Percentiles rank a stretch among this genome's conserved stretches.
Evolutionary conservation across 2,329 filamentous ascomycete genomes (phyloP).

Genomic region (Clonostachys solani): DNA sequence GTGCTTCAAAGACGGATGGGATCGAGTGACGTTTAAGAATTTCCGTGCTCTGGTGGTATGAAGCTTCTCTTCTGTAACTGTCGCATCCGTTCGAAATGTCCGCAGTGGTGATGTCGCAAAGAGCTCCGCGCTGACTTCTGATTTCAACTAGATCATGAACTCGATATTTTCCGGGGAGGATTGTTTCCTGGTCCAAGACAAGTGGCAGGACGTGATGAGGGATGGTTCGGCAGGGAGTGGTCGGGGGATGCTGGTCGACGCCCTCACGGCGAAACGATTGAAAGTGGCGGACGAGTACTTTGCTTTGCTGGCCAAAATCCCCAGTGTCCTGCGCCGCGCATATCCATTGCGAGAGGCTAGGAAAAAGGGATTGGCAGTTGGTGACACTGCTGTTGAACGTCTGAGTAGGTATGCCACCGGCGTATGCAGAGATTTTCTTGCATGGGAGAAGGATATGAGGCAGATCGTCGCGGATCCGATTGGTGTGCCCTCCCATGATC

Average conservation of each 20-base stretch:
- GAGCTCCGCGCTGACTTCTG: not conserved
- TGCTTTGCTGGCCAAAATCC: not conserved
- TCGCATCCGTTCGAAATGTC: too few relatives aligned
- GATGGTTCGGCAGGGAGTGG: too few relatives aligned
- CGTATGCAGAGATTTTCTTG: not conserved
- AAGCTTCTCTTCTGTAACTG: too few relatives aligned
- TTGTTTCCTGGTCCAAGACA: not conserved
- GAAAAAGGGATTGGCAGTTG: not conserved
- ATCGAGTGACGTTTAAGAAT: not conserved
- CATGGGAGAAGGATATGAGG: not conserved
- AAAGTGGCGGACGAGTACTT: not conserved
- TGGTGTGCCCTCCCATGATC: not conserved
- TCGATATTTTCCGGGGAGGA: conserved; percentile 1
- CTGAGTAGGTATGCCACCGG: not conserved
- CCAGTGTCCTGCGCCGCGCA: conserved; percentile 1
- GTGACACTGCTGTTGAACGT: not conserved
- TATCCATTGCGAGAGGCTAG: conserved; percentile 1
- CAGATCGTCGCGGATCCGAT: not conserved
- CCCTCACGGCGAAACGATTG: not conserved
- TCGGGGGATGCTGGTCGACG: not conserved
- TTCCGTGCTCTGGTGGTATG: conserved; percentile 1
- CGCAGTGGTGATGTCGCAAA: too few relatives aligned
- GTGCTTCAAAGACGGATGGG: not conserved
- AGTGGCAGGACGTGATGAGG: not conserved
- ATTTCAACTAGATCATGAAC: conserved; percentile 2